Evolutionary conservation across 2,329 filamentous ascomycete species (phyloP).

Genomic region (Venturia carpophila): DNA sequence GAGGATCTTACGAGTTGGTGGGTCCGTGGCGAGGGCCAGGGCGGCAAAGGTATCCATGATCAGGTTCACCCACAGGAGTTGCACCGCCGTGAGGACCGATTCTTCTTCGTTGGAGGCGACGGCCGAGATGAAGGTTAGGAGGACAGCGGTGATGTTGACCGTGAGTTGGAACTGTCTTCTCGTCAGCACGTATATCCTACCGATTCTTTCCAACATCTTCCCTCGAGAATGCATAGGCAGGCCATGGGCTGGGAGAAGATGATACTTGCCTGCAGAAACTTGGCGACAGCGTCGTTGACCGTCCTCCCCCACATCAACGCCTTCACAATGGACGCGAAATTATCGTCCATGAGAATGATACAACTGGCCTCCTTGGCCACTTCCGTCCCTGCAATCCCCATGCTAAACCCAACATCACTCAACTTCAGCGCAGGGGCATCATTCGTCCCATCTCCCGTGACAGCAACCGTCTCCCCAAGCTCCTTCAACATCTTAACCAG

Average conservation of each 20-base stretch:
- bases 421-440: constrained; percentile 74
- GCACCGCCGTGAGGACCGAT: constrained; percentile 79
- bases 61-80: constrained; percentile 91
- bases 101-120: constrained; percentile 60
- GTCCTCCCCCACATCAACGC: constrained; percentile 66
- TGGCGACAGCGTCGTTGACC: constrained; percentile 37
- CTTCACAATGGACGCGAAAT: constrained; percentile 79
- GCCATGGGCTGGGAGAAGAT: neutral
- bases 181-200: neutral
- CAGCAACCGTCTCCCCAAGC: constrained; percentile 68
- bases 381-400: constrained; percentile 77
- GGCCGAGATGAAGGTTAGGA: constrained; percentile 80
- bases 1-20: constrained; percentile 73
- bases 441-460: constrained; percentile 78
- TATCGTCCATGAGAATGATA: constrained; percentile 82
- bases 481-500: constrained; percentile 57
- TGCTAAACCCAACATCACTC: constrained; percentile 76
- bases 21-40: constrained; percentile 82
- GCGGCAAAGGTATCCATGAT: constrained; percentile 97
- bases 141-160: constrained; percentile 85
- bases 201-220: too few relatives aligned
- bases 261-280: constrained; percentile 27
- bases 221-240: neutral
- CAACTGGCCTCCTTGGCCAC: constrained; percentile 79
- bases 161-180: constrained; percentile 59